A percentile compares a stretch with the other conserved stretches of the same genome.
phyloP scores from a whole-genome alignment of 1,139 yeast species.

The Sugiyamaella grinbergsii region DNA sequence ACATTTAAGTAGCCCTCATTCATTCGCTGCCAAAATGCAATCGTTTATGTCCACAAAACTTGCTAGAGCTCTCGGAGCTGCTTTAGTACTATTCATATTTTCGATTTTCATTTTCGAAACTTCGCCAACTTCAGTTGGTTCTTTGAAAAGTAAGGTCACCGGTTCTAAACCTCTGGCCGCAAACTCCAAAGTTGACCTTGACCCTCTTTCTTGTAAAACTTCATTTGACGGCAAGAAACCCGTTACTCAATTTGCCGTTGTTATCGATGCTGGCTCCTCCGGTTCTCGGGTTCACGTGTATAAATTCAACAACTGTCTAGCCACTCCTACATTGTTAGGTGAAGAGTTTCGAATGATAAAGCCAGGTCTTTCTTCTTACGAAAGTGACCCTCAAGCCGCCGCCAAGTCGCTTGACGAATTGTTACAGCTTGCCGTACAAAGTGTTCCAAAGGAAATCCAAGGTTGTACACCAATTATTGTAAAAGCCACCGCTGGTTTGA shows the following conservation, averaged over 20 bases:
- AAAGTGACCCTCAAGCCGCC: conserved; percentile 78
- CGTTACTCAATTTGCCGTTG: conserved; percentile 63
- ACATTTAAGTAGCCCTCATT: conserved; percentile 20
- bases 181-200: conserved; percentile 9
- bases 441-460: conserved; percentile 73
- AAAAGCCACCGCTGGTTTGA: conserved; percentile 96
- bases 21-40: conserved; percentile 18
- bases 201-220: conserved; percentile 37
- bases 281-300: conserved; percentile 96
- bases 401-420: conserved; percentile 85
- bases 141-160: conserved; percentile 1
- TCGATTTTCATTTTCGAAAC: conserved; percentile 17
- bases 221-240: conserved; percentile 44
- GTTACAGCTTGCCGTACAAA: conserved; percentile 67
- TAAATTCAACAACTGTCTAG: conserved; percentile 78
- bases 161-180: conserved; percentile 1
- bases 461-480: conserved; percentile 91
- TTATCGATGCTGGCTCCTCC: conserved; percentile 97
- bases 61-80: conserved; percentile 22
- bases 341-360: conserved; percentile 87
- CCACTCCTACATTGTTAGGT: conserved; percentile 73
- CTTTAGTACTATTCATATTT: conserved; percentile 11
- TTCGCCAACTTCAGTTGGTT: conserved; percentile 14
- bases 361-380: conserved; percentile 89
- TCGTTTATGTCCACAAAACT: conserved; percentile 18